Percentiles rank a stretch among this genome's conserved stretches.
Conservation (phyloP, 2,329 filamentous ascomycete genomes). For the Ascochyta fabae region DNA sequence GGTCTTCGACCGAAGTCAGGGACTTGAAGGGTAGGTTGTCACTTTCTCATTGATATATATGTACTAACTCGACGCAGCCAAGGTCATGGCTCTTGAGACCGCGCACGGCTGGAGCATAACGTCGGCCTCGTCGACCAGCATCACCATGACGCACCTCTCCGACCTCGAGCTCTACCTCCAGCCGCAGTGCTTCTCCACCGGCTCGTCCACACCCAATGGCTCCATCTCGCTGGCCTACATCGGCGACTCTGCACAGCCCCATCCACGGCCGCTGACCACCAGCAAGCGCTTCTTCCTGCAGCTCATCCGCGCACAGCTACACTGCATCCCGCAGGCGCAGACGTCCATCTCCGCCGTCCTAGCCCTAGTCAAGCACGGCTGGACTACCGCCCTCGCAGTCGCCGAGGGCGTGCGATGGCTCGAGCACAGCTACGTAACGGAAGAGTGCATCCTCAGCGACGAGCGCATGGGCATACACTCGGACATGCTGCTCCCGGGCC, state of each 20-base stretch:
- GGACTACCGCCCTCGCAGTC: conserved; percentile 69
- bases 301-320: conserved; percentile 71
- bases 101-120: conserved; percentile 75
- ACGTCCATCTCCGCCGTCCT: conserved; percentile 67
- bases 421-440: conserved; percentile 69
- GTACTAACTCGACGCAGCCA: conserved; percentile 60
- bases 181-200: conserved; percentile 63
- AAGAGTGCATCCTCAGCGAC: conserved; percentile 68
- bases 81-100: conserved; percentile 69
- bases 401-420: conserved; percentile 67
- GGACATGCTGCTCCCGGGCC: conserved; percentile 66
- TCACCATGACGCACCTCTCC: conserved; percentile 77
- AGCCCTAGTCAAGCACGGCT: conserved; percentile 64
- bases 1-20: conserved; percentile 82
- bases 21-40: conserved; percentile 71
- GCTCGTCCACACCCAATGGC: conserved; percentile 48
- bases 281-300: conserved; percentile 79
- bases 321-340: conserved; percentile 64
- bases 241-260: conserved; percentile 62
- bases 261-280: conserved; percentile 63
- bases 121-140: conserved; percentile 61
- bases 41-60: neutral
- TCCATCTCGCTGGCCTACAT: conserved; percentile 75
- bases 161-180: conserved; percentile 79
- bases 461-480: conserved; percentile 67